These are phyloP conservation scores for Candida labiduridarum DNA, from an alignment of 1,139 yeast species.

Conservation along the genomic window DNA sequence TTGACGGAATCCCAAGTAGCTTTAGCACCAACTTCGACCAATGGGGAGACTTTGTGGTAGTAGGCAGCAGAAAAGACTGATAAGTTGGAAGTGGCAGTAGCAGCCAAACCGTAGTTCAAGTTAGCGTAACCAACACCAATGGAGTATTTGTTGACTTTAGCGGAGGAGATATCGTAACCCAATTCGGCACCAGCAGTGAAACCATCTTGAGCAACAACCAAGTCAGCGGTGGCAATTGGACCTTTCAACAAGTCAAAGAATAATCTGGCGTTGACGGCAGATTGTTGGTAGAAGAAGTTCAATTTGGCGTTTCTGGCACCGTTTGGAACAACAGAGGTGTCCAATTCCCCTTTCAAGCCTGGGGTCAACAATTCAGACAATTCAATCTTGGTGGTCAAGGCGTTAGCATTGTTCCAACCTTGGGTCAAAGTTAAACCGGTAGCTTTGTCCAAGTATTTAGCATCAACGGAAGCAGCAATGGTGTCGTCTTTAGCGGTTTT, in stretches of 20 bases:
- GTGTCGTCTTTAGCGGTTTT: constrained; percentile 83
- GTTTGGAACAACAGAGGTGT: constrained; percentile 86
- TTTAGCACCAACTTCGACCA: constrained; percentile 96
- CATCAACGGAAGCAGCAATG: constrained; percentile 87
- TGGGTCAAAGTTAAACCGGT: constrained; percentile 93
- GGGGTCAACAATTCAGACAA: constrained; percentile 90
- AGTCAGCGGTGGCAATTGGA: constrained; percentile 93
- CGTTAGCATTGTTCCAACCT: constrained; percentile 97
- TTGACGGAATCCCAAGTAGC: constrained; percentile 89
- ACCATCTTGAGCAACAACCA: constrained; percentile 94
- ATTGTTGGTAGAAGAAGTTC: constrained; percentile 90
- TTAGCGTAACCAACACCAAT: constrained; percentile 93
- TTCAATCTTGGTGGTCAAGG: constrained; percentile 91
- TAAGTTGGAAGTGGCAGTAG: constrained; percentile 88
- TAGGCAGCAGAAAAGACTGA: constrained; percentile 93
- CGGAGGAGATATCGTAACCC: constrained; percentile 92
- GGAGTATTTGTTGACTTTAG: constrained; percentile 91
- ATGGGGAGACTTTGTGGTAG: constrained; percentile 92
- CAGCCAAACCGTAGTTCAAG: constrained; percentile 84
- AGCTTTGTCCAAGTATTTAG: constrained; percentile 91
- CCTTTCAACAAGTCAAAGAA: constrained; percentile 95
- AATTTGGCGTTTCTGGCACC: constrained; percentile 88
- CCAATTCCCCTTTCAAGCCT: constrained; percentile 91
- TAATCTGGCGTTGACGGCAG: constrained; percentile 91
- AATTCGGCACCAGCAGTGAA: constrained; percentile 97